These are phyloP conservation scores for Persicaria maculosa DNA, from an alignment of 148 eudicot genomes.

Conservation along the genomic window DNA sequence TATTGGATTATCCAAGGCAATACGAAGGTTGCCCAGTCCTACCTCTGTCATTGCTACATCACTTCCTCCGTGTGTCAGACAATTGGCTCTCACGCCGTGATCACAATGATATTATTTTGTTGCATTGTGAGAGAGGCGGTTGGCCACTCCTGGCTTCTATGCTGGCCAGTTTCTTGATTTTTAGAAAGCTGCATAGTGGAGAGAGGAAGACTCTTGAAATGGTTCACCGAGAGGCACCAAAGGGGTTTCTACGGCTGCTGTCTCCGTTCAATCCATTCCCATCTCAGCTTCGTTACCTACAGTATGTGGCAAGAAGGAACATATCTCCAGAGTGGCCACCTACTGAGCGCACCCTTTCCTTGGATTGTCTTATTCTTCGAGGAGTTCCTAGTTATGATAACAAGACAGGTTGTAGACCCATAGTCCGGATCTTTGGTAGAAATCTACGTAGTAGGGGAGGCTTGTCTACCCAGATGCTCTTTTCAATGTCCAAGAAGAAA, in stretches of 20 bases:
- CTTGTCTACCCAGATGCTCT: constrained; percentile 78
- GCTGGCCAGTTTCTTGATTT: constrained; percentile 79
- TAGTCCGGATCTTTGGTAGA: constrained; percentile 89
- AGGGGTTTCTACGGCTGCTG: constrained; percentile 70
- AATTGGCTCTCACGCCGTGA: constrained; percentile 77
- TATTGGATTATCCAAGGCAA: constrained; percentile 94
- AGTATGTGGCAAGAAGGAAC: constrained; percentile 86
- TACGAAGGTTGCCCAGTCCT: constrained; percentile 96
- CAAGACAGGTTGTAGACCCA: constrained; percentile 81
- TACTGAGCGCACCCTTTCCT: constrained; percentile 74
- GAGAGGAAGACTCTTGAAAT: constrained; percentile 87
- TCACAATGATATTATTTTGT: constrained; percentile 78
- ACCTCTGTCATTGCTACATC: constrained; percentile 84
- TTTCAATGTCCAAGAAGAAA: constrained; percentile 82
- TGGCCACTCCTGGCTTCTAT: constrained; percentile 90
- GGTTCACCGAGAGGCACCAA: constrained; percentile 94
- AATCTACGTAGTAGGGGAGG: constrained; percentile 82
- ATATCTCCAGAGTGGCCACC: constrained; percentile 97
- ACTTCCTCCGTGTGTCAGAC: constrained; percentile 89
- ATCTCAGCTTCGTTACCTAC: constrained; percentile 94
- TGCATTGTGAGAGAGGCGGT: constrained; percentile 99
- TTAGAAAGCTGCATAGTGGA: constrained; percentile 71
- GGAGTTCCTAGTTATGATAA: constrained; percentile 80
- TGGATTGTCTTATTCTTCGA: constrained; percentile 92
- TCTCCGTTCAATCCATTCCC: constrained; percentile 94